Evolutionary conservation across 176 grass and related monocot species (phyloP).

Genomic region (Areca catechu): DNA sequence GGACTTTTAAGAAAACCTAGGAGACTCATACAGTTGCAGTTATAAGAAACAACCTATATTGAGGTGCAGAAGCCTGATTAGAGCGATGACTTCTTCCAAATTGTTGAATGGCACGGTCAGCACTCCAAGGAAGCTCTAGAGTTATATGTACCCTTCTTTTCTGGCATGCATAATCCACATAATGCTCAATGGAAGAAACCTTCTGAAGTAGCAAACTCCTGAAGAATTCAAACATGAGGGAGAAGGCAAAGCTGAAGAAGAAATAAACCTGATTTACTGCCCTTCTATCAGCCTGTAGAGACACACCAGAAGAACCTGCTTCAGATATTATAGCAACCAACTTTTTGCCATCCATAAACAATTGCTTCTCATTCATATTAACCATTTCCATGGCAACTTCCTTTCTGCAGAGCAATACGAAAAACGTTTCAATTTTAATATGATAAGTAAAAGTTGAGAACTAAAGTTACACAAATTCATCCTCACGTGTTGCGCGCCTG

Average conservation of each 20-base stretch:
- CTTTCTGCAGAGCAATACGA: conserved; percentile 49
- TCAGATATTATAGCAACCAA: conserved; percentile 96
- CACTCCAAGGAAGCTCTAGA: conserved; percentile 99
- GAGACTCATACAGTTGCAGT: not conserved
- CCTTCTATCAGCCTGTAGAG: conserved; percentile 91
- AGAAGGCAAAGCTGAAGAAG: not conserved
- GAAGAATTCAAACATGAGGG: conserved; percentile 1
- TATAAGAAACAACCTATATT: conserved; percentile 67
- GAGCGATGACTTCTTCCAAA: conserved; percentile 97
- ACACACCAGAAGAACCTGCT: conserved; percentile 97
- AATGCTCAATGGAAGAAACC: conserved; percentile 3
- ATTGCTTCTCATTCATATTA: conserved; percentile 96
- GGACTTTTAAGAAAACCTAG: too few relatives aligned
- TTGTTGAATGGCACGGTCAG: conserved; percentile 94
- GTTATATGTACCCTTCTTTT: conserved; percentile 94
- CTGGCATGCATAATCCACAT: conserved; percentile 23
- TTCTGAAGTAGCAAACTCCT: not conserved
- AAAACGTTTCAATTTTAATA: not conserved
- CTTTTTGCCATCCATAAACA: conserved; percentile 91
- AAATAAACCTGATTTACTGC: conserved; percentile 67
- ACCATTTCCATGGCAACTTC: conserved; percentile 99
- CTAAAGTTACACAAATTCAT: conserved; percentile 24
- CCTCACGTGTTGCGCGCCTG: conserved; percentile 80
- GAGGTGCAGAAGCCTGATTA: conserved; percentile 95
- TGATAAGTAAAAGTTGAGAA: conserved; percentile 19